Evolutionary conservation across 2,329 filamentous ascomycete genomes (phyloP), one percentile per base, ranked within the genome.

Genomic region (Xylaria sp.): DNA sequence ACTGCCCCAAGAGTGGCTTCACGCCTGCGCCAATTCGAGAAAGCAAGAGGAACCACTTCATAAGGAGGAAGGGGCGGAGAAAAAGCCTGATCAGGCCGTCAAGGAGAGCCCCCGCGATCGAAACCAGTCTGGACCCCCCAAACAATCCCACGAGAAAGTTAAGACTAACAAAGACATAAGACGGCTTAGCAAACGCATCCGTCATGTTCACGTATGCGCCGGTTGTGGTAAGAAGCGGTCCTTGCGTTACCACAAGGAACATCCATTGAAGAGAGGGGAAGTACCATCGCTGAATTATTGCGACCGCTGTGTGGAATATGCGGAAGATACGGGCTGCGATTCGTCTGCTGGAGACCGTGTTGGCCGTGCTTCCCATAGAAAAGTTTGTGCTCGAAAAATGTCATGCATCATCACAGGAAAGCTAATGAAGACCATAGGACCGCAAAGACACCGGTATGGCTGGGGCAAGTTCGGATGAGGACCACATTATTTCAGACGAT

Each of bases 211-310:
- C 64, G 51, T 68, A 17, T 74, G 72, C 23, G 62, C 64, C 15
- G 69, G 63, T 15, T 74, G 72, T 56, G 72, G 72, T 25, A 68
- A 67, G 47, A 68, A 64, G 54, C 62, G 71, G 14, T 71, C 72
- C 15, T 56, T 45, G 40, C 52, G 42, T 42, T 72, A 71, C 21
- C 70, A 71, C n/a, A 66, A 43, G 33, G 59, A 46, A 43, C 63
- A 73, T 51, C 70, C 70, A 17, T 49, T 73, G 37, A 65, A 67
- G 33, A 72, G 60, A 54, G 71, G 71, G 6, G 66, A 74, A 56
- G 63, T 68, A 23, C 72, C 71, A 1, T 50, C 64, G 14, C 55
- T 57, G 35, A 64, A 61, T 25, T 74, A 72, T 59, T 74, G 72
- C 45, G 23, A 55, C 14, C 59, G 17, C 9, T 74, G 71, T 50